phyloP scores from a whole-genome alignment of 495 filamentous ascomycete species.

The Lindgomyces ingoldianus region DNA sequence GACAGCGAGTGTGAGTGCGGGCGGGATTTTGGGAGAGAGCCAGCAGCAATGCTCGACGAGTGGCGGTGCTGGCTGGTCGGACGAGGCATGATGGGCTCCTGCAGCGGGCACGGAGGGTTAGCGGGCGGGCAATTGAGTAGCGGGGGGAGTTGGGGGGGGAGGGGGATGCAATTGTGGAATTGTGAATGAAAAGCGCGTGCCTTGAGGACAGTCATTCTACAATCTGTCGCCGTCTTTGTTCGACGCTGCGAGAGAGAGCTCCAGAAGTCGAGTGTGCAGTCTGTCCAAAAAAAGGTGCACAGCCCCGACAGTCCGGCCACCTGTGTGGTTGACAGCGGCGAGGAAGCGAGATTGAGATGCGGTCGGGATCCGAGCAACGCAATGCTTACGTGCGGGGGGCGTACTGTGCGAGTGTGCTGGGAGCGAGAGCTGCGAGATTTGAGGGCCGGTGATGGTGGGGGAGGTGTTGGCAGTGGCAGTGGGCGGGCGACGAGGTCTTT shows the following conservation, averaged over 20 bases:
- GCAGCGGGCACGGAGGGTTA: conserved; percentile 10
- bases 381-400: background rate
- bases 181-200: conserved; percentile 16
- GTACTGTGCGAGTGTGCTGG: background rate
- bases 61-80: conserved; percentile 48
- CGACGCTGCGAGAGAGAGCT: background rate
- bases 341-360: conserved; percentile 5
- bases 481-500: conserved; percentile 9
- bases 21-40: conserved; percentile 56
- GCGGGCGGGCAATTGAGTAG: conserved; percentile 11
- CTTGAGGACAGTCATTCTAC: conserved; percentile 38
- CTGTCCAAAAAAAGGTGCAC: conserved; percentile 22
- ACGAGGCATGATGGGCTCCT: conserved; percentile 36
- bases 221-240: conserved; percentile 26
- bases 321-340: conserved; percentile 18
- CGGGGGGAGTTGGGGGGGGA: too few relatives aligned
- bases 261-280: background rate
- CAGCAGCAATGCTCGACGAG: conserved; percentile 40
- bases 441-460: background rate
- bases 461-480: background rate
- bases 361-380: conserved; percentile 23
- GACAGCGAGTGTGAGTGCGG: conserved; percentile 83
- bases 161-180: conserved; percentile 4
- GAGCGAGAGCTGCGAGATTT: background rate
- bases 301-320: conserved; percentile 31